These are phyloP conservation scores for Monosporozyma yasuniensis DNA, from an alignment of 805 yeast genomes.

Conservation along the genomic window DNA sequence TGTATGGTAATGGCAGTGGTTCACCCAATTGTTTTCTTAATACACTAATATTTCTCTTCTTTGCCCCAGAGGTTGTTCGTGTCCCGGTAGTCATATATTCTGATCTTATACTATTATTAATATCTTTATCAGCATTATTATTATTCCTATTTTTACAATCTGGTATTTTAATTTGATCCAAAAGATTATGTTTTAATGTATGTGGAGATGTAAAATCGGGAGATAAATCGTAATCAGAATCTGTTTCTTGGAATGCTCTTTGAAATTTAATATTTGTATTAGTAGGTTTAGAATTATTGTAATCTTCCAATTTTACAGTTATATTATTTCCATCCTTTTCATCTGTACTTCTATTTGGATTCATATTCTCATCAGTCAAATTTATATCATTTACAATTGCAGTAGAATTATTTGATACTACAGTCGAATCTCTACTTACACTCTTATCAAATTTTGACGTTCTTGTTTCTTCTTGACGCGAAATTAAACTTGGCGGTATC, in stretches of 20 bases:
- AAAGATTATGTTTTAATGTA: not conserved
- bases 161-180: not conserved
- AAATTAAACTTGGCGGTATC: not conserved
- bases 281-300: not conserved
- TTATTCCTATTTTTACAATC: not conserved
- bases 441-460: not conserved
- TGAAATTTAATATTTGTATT: not conserved
- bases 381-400: not conserved
- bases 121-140: not conserved
- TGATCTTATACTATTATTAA: too few species aligned
- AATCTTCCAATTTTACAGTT: not conserved
- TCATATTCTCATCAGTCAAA: not conserved
- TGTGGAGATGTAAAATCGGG: not conserved
- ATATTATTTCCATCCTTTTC: not conserved
- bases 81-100: not conserved
- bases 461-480: not conserved
- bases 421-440: not conserved
- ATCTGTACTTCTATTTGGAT: not conserved
- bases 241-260: not conserved
- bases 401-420: not conserved
- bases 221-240: not conserved
- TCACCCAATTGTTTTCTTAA: conserved; percentile 26
- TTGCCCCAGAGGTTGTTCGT: not conserved
- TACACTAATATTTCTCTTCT: not conserved
- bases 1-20: conserved; percentile 34